Conservation (phyloP, 768 basidiomycete genomes). For the Fomitopsis serialis region DNA sequence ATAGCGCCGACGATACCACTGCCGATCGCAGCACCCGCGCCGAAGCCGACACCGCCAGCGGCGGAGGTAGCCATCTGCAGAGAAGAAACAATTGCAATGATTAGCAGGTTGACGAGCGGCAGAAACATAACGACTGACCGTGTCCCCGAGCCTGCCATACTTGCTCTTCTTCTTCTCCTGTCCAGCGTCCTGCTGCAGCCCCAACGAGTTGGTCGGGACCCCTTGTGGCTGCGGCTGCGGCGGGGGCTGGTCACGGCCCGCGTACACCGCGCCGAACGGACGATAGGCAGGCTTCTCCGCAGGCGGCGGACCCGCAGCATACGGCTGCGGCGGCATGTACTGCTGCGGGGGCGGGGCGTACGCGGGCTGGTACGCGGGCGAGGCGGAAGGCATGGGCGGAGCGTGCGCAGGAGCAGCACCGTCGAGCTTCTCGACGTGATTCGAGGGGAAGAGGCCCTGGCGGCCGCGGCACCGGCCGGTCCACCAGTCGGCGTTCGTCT, state of each 20-base stretch:
- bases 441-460: conserved; percentile 75
- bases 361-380: conserved; percentile 4
- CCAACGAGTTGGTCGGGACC: conserved; percentile 11
- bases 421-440: conserved; percentile 59
- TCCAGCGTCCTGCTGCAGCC: conserved; percentile 37
- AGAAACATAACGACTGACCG: conserved; percentile 33
- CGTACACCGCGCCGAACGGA: conserved; percentile 34
- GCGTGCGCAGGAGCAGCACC: conserved; percentile 13
- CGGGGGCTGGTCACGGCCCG: conserved; percentile 29
- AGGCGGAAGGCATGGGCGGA: conserved; percentile 12
- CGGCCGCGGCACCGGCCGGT: conserved; percentile 57
- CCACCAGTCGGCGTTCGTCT: conserved; percentile 89
- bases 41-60: conserved; percentile 69
- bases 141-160: conserved; percentile 51
- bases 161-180: conserved; percentile 50
- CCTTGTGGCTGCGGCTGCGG: conserved; percentile 15
- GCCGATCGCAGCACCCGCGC: conserved; percentile 57
- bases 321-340: no score
- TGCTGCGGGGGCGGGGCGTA: background rate
- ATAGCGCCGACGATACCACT: conserved; percentile 44
- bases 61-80: conserved; percentile 31
- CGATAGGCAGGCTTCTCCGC: conserved; percentile 26
- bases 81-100: background rate
- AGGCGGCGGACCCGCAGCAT: background rate
- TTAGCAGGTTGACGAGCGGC: no score